Evolutionary conservation across 306 rosid species (phyloP).

Genomic region (Trifolium pratense): DNA sequence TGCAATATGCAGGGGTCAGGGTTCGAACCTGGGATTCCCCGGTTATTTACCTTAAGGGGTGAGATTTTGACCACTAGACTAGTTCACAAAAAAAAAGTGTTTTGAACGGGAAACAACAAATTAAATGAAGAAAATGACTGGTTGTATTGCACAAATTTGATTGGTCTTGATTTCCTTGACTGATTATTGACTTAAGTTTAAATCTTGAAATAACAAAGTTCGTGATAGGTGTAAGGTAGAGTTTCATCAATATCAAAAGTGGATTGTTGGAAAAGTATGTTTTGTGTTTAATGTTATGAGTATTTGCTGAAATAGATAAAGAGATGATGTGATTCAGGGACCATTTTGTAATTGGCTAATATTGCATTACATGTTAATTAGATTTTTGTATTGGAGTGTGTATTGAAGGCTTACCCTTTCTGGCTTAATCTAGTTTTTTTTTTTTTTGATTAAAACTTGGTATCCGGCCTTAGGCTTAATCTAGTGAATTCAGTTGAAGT

Average conservation of each 20-base stretch:
- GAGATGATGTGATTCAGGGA: slow-evolving; percentile 18
- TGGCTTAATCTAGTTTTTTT: neutral
- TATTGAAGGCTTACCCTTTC: neutral
- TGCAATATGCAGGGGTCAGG: too few species aligned
- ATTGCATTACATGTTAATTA: neutral
- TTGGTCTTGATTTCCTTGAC: slow-evolving; percentile 27
- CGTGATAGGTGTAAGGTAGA: slow-evolving; percentile 23
- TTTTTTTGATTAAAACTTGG: too few species aligned
- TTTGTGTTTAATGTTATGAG: slow-evolving; percentile 20
- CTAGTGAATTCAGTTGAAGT: slow-evolving; percentile 22
- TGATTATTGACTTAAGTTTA: slow-evolving; percentile 2
- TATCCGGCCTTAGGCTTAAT: slow-evolving; percentile 5
- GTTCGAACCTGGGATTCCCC: too few species aligned
- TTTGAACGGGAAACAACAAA: neutral
- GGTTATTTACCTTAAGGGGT: too few species aligned
- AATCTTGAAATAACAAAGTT: slow-evolving; percentile 11
- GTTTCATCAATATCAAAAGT: slow-evolving; percentile 22
- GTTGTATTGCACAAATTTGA: slow-evolving; percentile 6
- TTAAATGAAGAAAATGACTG: slow-evolving; percentile 6
- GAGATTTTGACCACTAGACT: too few species aligned
- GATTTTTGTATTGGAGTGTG: slow-evolving; percentile 26
- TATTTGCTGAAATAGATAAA: slow-evolving; percentile 5
- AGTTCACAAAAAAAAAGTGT: too few species aligned
- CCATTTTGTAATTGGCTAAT: slow-evolving; percentile 24
- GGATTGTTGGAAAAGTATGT: slow-evolving; percentile 13